Conservation (phyloP, 345 rosid genomes). For the Aegle marmelos region DNA sequence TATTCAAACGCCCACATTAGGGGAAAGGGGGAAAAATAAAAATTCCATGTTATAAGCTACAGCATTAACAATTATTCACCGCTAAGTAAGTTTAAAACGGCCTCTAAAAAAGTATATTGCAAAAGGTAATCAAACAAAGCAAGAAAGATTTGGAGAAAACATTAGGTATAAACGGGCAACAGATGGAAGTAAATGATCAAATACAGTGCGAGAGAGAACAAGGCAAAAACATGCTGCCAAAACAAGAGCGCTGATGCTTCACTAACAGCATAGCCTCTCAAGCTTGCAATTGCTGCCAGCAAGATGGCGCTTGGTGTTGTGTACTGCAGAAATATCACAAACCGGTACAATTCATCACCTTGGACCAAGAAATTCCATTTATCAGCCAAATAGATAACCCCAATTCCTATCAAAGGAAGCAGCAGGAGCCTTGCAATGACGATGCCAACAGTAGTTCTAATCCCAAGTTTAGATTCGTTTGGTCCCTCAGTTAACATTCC, state of each 20-base stretch:
- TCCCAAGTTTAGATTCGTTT: slow-evolving; percentile 34
- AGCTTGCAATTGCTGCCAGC: slow-evolving; percentile 32
- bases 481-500: slow-evolving; percentile 38
- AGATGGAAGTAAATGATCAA: slow-evolving; percentile 27
- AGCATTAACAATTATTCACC: no score
- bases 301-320: slow-evolving; percentile 42
- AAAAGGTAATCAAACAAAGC: neutral
- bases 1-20: no score
- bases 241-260: slow-evolving; percentile 37
- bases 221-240: slow-evolving; percentile 36
- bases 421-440: slow-evolving; percentile 38
- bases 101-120: no score
- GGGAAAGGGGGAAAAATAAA: no score
- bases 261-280: slow-evolving; percentile 33
- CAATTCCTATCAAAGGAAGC: slow-evolving; percentile 42
- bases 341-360: slow-evolving; percentile 28
- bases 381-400: slow-evolving; percentile 30
- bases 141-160: neutral
- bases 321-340: slow-evolving; percentile 49
- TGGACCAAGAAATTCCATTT: slow-evolving; percentile 23
- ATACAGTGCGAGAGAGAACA: slow-evolving; percentile 26
- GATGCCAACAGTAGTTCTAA: slow-evolving; percentile 41
- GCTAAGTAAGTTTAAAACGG: no score
- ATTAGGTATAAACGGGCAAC: neutral
- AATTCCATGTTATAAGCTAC: no score